Base-by-base conservation (phyloP, 257 asterid genomes). In the Jacaranda copaia region DNA sequence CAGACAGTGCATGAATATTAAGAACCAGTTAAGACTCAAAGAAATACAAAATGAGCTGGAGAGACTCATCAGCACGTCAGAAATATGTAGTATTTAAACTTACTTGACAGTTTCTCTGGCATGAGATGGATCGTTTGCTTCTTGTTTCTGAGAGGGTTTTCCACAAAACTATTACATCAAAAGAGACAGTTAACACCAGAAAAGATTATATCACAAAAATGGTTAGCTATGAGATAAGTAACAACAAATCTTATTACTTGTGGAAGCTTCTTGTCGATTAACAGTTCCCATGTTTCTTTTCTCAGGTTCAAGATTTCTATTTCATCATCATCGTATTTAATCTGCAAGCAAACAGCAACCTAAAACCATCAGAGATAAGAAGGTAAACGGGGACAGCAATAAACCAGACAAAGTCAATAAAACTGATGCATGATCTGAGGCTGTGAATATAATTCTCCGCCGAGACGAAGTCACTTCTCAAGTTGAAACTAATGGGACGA, bases 261-360 rank as follows among this genome's bases (percentile, higher is more conserved):
- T 56, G 56, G 71, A 61, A 68, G 75, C 78, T 20, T 61, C 59
- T 46, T 35, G 14, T 79, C 77, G 68, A 35, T 61, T 57, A 72
- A 36, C 39, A 63, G 53, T 69, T 84, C 69, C 94, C 94, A 89
- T 45, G 52, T 84, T 82, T 90, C 90, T 77, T 59, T 64, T 68
- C 39, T 58, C 32, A 90, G 87, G 66, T 83, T 81, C 81, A 90
- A 71, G 19, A 8, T 62, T 78, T 88, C 90, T 53, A 58, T 69
- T 39, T 77, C 87, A 56, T 79, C 74, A 58, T 90, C 93, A 73
- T 78, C 89, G 52, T 90, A 84, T 25, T 59, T 1, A 70, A 90
- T 71, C 93, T 90, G 81, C 77, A 73, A 76, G 13, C 15, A 15
- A 78, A 64, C 77, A 75, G 71, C 18, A 77, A 67, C 38, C 58